These are phyloP conservation scores for Noccaea bulbosa DNA, from an alignment of 345 rosid species.

Conservation along the genomic window DNA sequence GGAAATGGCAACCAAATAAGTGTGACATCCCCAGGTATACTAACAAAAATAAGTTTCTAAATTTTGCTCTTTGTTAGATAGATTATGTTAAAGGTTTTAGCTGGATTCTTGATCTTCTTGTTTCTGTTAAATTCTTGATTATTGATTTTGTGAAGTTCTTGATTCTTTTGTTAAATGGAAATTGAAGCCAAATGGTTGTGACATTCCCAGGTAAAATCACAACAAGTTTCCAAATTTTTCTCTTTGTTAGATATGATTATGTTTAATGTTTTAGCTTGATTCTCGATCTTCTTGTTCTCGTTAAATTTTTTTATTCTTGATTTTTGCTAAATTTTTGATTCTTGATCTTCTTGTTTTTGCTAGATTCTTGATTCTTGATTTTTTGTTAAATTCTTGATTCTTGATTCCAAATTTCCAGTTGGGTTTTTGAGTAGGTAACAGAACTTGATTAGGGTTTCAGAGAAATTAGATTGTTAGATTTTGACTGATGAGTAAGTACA, in stretches of 20 bases:
- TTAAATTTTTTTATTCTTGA: not conserved
- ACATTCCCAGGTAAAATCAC: conserved; percentile 37
- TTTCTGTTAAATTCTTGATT: too few species aligned
- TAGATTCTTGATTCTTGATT: not conserved
- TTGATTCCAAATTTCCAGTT: not conserved
- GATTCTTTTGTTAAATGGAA: conserved; percentile 71
- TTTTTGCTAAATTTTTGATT: not conserved
- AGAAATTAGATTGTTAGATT: not conserved
- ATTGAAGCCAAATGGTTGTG: conserved; percentile 83
- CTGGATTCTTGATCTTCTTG: too few species aligned
- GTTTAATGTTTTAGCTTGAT: not conserved
- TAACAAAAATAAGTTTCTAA: not conserved
- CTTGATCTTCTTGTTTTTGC: conserved; percentile 11
- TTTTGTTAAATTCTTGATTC: too few species aligned
- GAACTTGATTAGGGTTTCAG: not conserved
- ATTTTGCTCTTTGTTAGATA: too few species aligned
- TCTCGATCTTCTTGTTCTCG: conserved; percentile 3
- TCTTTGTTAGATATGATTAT: not conserved
- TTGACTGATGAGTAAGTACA: conserved; percentile 9
- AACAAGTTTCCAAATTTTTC: not conserved
- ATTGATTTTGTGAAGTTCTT: not conserved
- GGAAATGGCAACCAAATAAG: conserved; percentile 88
- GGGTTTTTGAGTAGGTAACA: conserved; percentile 10
- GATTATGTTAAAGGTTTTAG: too few species aligned
- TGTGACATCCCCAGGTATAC: conserved; percentile 70